Evolutionary conservation across 1,139 yeast species (phyloP), one percentile per base, ranked within the genome.

Genomic region (Nakaseomyces kungkrabaensis): DNA sequence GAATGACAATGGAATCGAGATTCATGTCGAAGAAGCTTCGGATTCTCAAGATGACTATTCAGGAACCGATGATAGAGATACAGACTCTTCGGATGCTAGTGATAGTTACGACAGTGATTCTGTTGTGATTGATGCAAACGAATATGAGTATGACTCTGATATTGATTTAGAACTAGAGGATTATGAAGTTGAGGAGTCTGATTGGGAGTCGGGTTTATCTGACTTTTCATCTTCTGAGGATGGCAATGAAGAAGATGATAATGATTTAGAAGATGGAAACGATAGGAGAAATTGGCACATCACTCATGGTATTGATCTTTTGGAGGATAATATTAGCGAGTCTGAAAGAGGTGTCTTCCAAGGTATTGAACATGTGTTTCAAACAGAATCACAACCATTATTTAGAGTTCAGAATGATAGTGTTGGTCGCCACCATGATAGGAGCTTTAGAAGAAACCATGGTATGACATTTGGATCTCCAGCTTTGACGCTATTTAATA

Each of bases 81-180:
- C 33, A 4, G 24, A n/a, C 13, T 41, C 44, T 5, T 27, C 33
- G 5, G 34, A 17, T 8, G 44, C 27, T 5, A 41, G 33, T 10
- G 65, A 60, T 25, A 72, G 67, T 10, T 72, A 68, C 40, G 72
- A 63, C 25, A 68, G 54, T 43, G 61, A 55, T 8, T 62, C 54
- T 4, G 63, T 54, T 40, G 70, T 65, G 3, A 72, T 67, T 5
- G 71, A 63, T 40, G 68, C 67, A 7, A 68, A 65, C 17, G 72
- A 64, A 3, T 71, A 63, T 17, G 74, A 69, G 37, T 60, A 52
- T 36, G 64, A 54, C n/a, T 56, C 64, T 8, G 66, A 58, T 24
- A 56, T 59, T 29, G 67, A 62, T 34, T 60, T 63, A 36, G 70
- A 64, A 37, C 49, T 62, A 36, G 66, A 63, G 37, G 73, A 71